These are phyloP conservation scores for Echites panduratus DNA, from an alignment of 257 asterid genomes.

Conservation along the genomic window DNA sequence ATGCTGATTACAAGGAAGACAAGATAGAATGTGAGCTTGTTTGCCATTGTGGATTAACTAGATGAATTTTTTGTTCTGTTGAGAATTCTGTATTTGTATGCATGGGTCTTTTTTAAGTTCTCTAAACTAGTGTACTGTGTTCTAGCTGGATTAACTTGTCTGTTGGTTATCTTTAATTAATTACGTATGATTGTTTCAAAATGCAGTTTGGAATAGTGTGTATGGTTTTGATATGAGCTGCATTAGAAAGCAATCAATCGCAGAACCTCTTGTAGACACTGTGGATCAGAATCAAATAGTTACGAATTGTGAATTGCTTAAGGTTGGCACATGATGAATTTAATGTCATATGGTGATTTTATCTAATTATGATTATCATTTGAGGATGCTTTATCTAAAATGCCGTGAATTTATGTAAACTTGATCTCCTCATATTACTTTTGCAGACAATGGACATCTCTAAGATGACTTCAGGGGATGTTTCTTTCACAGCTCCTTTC, in stretches of 20 bases:
- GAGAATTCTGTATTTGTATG: conserved; percentile 1
- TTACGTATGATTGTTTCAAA: conserved; percentile 11
- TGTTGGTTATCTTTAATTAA: background rate
- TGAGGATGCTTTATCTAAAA: conserved; percentile 6
- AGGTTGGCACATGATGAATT: conserved; percentile 39
- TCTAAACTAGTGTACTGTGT: conserved; percentile 3
- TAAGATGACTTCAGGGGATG: conserved; percentile 78
- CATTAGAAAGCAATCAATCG: conserved; percentile 80
- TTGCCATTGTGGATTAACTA: conserved; percentile 13
- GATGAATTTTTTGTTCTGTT: conserved; percentile 11
- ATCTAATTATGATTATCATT: background rate
- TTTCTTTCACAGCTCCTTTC: conserved; percentile 90
- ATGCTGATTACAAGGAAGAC: conserved; percentile 96
- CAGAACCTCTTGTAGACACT: conserved; percentile 92
- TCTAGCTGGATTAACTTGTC: background rate
- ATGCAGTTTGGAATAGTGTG: conserved; percentile 80
- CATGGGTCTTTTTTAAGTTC: background rate
- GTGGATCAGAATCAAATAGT: conserved; percentile 93
- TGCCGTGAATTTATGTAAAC: background rate
- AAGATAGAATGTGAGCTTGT: conserved; percentile 80
- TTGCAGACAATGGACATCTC: conserved; percentile 93
- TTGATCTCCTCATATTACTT: background rate
- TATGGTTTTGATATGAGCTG: conserved; percentile 98
- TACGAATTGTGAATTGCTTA: conserved; percentile 74
- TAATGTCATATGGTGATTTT: background rate